phyloP scores from a whole-genome alignment of 2,329 filamentous ascomycete species.

The Fusarium sp. region DNA sequence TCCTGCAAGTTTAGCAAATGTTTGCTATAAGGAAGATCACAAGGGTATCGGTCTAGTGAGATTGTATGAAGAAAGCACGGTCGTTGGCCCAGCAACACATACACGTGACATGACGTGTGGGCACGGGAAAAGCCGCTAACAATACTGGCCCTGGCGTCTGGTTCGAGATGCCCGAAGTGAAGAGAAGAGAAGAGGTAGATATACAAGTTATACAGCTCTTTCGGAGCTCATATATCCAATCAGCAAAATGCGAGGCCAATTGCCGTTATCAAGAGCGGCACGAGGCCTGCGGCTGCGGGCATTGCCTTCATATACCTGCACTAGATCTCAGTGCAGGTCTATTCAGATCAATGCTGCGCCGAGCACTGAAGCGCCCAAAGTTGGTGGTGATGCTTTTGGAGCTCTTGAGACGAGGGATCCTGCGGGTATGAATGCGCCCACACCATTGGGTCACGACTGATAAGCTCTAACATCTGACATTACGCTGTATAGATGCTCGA shows the following conservation, averaged over 20 bases:
- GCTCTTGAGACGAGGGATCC: conserved; percentile 60
- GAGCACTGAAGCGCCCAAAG: conserved; percentile 64
- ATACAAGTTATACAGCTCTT: conserved; percentile 35
- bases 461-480: conserved; percentile 25
- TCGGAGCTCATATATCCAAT: conserved; percentile 35
- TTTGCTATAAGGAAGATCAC: conserved; percentile 33
- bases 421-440: conserved; percentile 56
- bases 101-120: conserved; percentile 46
- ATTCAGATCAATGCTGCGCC: conserved; percentile 73
- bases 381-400: conserved; percentile 67
- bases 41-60: conserved; percentile 26
- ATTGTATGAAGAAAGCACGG: conserved; percentile 16
- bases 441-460: conserved; percentile 8
- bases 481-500: conserved; percentile 76
- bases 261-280: conserved; percentile 53
- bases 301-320: conserved; percentile 57
- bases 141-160: conserved; percentile 23
- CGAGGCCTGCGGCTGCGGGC: conserved; percentile 48
- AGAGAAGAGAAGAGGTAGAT: conserved; percentile 11
- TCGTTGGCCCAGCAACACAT: conserved; percentile 42
- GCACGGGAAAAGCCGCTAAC: conserved; percentile 50
- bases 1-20: conserved; percentile 37
- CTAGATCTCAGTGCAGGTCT: conserved; percentile 68
- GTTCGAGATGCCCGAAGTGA: conserved; percentile 16
- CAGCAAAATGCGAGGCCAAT: conserved; percentile 58